phyloP scores from a whole-genome alignment of 305 asterid species.

The Salvia sclarea region DNA sequence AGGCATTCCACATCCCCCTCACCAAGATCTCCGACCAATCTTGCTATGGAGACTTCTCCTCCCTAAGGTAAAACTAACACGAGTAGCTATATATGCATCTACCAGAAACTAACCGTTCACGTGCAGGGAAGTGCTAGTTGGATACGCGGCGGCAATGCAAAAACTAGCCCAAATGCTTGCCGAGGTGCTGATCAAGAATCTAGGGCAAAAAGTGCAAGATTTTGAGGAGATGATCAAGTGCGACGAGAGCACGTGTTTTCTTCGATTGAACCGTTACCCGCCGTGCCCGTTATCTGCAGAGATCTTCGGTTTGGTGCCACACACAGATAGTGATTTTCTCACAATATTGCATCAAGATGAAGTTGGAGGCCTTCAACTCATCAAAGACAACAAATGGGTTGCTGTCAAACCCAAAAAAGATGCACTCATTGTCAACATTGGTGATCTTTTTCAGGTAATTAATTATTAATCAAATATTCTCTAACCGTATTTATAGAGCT shows the following conservation, averaged over 20 bases:
- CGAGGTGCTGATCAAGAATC: slow-evolving; percentile 45
- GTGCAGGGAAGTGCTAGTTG: slow-evolving; percentile 64
- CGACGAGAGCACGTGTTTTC: slow-evolving; percentile 57
- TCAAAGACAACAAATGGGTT: slow-evolving; percentile 71
- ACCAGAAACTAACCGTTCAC: no score
- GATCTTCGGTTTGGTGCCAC: slow-evolving; percentile 62
- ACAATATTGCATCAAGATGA: slow-evolving; percentile 73
- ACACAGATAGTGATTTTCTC: slow-evolving; percentile 76
- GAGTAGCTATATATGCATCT: no score
- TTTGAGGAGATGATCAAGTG: slow-evolving; percentile 40
- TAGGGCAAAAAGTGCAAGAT: slow-evolving; percentile 33
- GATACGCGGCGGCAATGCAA: slow-evolving; percentile 64
- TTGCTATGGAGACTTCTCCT: slow-evolving; percentile 52
- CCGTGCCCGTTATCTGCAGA: slow-evolving; percentile 42
- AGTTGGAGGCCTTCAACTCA: slow-evolving; percentile 77
- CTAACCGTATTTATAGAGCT: background rate
- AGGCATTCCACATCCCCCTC: slow-evolving; percentile 70
- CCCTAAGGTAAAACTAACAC: slow-evolving; percentile 51
- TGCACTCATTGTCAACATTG: slow-evolving; percentile 80
- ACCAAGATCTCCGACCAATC: slow-evolving; percentile 46
- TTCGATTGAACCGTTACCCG: slow-evolving; percentile 64
- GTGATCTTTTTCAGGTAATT: slow-evolving; percentile 76
- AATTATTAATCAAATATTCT: background rate
- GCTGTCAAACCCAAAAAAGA: slow-evolving; percentile 60
- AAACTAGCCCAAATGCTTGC: slow-evolving; percentile 48